Base-by-base conservation (phyloP, 2,329 filamentous ascomycete genomes). In the Cytospora leucostoma region DNA sequence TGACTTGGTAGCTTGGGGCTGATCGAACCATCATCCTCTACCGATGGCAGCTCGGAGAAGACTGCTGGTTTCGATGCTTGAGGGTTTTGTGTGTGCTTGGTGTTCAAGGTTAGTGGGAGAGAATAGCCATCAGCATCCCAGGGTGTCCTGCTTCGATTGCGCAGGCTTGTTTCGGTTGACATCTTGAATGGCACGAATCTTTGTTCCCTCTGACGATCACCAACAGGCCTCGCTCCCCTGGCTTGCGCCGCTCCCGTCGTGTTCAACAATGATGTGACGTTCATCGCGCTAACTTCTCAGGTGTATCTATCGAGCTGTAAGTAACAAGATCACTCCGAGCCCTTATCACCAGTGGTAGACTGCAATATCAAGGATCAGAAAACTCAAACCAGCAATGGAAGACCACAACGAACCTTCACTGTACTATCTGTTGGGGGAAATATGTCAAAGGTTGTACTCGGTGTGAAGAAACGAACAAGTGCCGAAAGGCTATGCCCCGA, bases 81-180 rank as follows among this genome's bases (percentile, higher is more conserved):
- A 21, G 64, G 58, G 52, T 61, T 67, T 63, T 71, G 72, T 33
- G 71, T 67, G 47, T 71, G 66, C 65, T 77, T 79, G 21, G 73
- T 72, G 54, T 80, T 77, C 59, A 77, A 65, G 13, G 76, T 74
- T 51, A 78, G 70, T 5, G 80, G 78, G 27, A 83, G 73, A 32
- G 78, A 79, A 66, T 81, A 83, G 50, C 80, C 81, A 38, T 77
- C 78, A 19, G 78, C 81, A 64, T 82, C 79, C 82, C 82, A 84
- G 59, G 81, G 81, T 47, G 75, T 82, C 61, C 81, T 78, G 65
- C 70, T 77, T 57, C 74, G 68, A 64, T 65, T 71, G 7, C 72
- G 65, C 27, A 71, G 62, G 59, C 70, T 68, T 8, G 72, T 69
- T 49, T 75, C 73, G 64, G 74, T 72, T 10, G 68, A 67, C 53